phyloP scores from a whole-genome alignment of 805 yeast species.

The Clavispora vitiphila region DNA sequence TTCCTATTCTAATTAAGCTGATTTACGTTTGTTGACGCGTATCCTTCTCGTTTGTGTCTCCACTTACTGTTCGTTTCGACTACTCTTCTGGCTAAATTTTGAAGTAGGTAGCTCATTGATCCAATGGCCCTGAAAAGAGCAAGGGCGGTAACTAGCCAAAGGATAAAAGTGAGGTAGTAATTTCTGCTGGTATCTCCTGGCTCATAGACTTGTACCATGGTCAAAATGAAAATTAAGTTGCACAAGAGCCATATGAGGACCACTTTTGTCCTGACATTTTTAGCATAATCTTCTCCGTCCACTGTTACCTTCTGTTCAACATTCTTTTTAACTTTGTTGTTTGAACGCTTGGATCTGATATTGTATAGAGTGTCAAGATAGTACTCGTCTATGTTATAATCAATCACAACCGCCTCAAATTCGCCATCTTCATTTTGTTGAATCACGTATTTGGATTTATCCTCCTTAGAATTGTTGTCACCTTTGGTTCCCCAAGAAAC shows the following conservation, averaged over 20 bases:
- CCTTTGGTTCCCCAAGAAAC: constrained; percentile 99
- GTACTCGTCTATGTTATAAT: constrained; percentile 77
- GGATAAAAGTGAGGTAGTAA: constrained; percentile 72
- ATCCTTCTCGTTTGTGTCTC: constrained; percentile 37
- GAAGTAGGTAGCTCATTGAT: constrained; percentile 62
- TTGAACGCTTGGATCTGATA: constrained; percentile 66
- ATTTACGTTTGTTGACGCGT: constrained; percentile 29
- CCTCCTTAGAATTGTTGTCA: constrained; percentile 62
- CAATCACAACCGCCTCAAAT: constrained; percentile 73
- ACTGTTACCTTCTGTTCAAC: constrained; percentile 20
- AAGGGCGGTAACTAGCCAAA: constrained; percentile 89
- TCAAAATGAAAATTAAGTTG: constrained; percentile 77
- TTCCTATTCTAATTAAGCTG: constrained; percentile 22
- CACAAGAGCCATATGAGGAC: constrained; percentile 92
- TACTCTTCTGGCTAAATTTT: constrained; percentile 29
- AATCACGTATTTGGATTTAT: constrained; percentile 77
- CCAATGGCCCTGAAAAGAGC: constrained; percentile 82
- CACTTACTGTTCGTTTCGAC: constrained; percentile 39
- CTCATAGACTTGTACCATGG: constrained; percentile 76
- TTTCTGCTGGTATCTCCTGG: constrained; percentile 57
- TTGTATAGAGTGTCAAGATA: constrained; percentile 72
- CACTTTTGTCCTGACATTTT: constrained; percentile 91
- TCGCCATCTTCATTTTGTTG: constrained; percentile 77
- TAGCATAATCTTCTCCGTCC: constrained; percentile 78
- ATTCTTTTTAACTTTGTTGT: constrained; percentile 36